Base-by-base conservation (phyloP, 1,284 basidiomycete genomes). In the Cystobasidium sp. region DNA sequence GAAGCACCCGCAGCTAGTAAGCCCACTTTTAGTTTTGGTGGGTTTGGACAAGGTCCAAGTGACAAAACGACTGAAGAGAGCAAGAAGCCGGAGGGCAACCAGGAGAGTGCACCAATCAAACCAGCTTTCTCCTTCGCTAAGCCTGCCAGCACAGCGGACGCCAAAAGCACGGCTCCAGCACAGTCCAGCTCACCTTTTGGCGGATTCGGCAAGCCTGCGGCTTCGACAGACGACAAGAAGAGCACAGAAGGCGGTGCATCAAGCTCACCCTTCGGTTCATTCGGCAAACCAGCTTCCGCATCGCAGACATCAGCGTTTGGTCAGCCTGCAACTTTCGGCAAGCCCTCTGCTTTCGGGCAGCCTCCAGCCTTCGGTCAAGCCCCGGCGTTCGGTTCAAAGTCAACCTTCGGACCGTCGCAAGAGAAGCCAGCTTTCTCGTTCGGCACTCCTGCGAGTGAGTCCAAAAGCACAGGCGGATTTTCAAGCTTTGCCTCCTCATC, bases 401-500 rank as follows among this genome's bases (percentile, higher is more conserved):
- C 68, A 39, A 20, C 51, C 56, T 55, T 41, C 39, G 8, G 53
- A 22, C 6, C 39, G 16, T 9, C 59, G 18, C 31, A 37, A 20
- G 22, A 67, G 37, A 53, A 46, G 47, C 63, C 76, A 9, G 65
- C 72, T 6, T 75, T 75, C n/a, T 59, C 74, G 1, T 75, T 77
- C 58, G 58, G 43, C 22, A 69, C 52, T 37, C 39, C 75, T 5
- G n/a, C 43, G 12, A 51, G 52, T 16, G 51, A 65, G 7, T 39
- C 51, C 22, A 66, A 59, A 56, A 56, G 6, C 7, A 44, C 75
- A 14, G 66, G 72, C 18, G 75, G 67, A 0, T 76, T 76, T 53
- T 56, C 72, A 49, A 24, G 68, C 7, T 75, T 75, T 46, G 53
- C 73, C 5, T 20, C 65, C 1, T 18, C 70, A 12, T 6, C 24